Evolutionary conservation across 768 basidiomycete species (phyloP), one percentile per base, ranked within the genome.

Genomic region (Kwoniella dejecticola): DNA sequence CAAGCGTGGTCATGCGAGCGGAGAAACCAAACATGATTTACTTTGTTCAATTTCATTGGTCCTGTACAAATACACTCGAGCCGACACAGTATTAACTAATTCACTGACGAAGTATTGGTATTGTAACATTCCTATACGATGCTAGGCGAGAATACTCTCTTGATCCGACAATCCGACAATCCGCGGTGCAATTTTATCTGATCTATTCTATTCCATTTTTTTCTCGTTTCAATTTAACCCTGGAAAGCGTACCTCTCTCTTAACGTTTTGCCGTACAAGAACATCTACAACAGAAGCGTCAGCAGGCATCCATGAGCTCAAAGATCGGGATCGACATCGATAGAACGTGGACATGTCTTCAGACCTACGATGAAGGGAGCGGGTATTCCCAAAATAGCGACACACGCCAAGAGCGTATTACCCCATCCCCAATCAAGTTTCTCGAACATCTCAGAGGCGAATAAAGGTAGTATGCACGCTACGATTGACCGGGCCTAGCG

Each of bases 341-440:
- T n/a, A n/a, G n/a, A n/a, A n/a, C n/a, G n/a, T n/a, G n/a, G n/a
- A n/a, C n/a, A n/a, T n/a, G n/a, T n/a, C n/a, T n/a, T n/a, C n/a
- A n/a, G 5, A 62, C 60, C 67, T 57, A 76, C 75, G n/a, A 76
- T 64, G 12, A 67, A 44, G 19, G 75, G 75, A 12, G 63, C 68
- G 0, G 75, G 75, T 15, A 76, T 48, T 8, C 66, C 75, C 1
- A 69, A 26, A 3, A 70, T 24, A 13, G 70, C 70, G 0, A 76
- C 57, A 29, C 58, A 57, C 12, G 72, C 75, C 12, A 76, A 47
- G 3, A 76, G 38, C 3, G 72, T 74, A n/a, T 66, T 67, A 10
- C 75, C 75, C 62, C 61, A 69, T 23, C 75, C 75, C 75, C 75
- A 76, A 36, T 69, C 70, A 3, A 76, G 60, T 30, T 70, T 69